These are phyloP conservation scores for Saccharomycopsis fibuligera DNA, from an alignment of 805 yeast species.

Conservation along the genomic window DNA sequence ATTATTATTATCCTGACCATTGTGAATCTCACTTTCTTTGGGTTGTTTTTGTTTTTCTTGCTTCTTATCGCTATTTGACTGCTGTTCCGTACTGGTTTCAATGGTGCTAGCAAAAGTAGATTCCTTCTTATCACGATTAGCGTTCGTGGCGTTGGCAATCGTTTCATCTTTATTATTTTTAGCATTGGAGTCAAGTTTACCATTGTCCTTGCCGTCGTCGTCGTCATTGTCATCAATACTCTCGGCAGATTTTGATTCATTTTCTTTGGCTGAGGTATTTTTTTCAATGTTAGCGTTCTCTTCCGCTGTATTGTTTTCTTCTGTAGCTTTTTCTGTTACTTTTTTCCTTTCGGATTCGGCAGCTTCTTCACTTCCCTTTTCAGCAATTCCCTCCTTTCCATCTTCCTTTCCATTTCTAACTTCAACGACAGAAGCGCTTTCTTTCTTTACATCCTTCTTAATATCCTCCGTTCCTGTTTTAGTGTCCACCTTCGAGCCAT, in stretches of 20 bases:
- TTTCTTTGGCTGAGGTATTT: not conserved
- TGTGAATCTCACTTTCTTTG: not conserved
- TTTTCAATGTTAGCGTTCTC: not conserved
- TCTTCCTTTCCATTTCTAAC: not conserved
- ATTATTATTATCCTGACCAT: no score
- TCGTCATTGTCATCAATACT: not conserved
- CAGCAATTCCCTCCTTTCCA: slow-evolving; percentile 17
- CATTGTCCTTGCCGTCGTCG: not conserved
- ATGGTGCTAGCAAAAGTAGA: no score
- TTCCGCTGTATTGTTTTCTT: slow-evolving; percentile 16
- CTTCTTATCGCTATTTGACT: not conserved
- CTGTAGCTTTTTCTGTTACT: not conserved
- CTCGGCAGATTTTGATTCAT: no score
- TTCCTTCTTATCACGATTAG: not conserved
- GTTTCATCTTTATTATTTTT: not conserved
- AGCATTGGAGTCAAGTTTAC: not conserved
- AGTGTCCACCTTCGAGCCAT: not conserved
- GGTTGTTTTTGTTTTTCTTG: not conserved
- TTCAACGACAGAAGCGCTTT: not conserved
- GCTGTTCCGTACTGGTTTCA: not conserved
- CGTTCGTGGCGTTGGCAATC: not conserved
- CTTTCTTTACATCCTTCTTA: not conserved
- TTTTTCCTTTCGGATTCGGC: not conserved
- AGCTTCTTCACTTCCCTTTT: slow-evolving; percentile 22
- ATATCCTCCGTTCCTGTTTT: not conserved